Base-by-base conservation (phyloP, 371 early-diverging fungal species). In the Apophysomyces variabilis region DNA sequence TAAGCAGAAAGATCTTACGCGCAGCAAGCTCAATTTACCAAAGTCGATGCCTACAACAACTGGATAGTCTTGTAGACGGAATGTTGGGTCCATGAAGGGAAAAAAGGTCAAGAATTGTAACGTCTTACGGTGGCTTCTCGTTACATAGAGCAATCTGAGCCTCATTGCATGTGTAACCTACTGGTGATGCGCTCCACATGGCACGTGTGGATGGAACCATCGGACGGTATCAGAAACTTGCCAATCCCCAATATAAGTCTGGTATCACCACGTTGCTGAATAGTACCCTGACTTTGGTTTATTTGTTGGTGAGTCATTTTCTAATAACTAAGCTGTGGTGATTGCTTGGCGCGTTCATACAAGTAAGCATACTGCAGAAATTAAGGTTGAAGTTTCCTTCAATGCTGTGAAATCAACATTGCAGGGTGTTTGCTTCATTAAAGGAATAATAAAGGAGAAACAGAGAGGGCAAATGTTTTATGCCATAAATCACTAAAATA, bases 21-120 rank as follows among this genome's bases (percentile, higher is more conserved):
- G 36, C 6, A 46, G 35, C 45, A 26, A 26, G 5, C 32, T 3
- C 3, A 39, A 11, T 36, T 50, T 78, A 85, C 84, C 85, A 64
- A 87, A 84, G 54, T 85, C 87, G 57, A 87, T 87, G 46, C 85
- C 87, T 68, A 87, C 81, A 18, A 87, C 79, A 32, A 87, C 79
- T 57, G 84, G 84, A 57, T 81, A 87, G 16, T 84, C 84, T 61
- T 62, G 70, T 32, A 66, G 61, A 38, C 65, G 65, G 38, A 73
- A 67, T 16, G 68, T 58, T 8, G 58, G 47, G 41, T 46, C 57
- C 72, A 72, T 71, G 58, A 39, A 54, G 62, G 26, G 35, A 57
- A 56, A 56, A 26, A 39, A 41, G 67, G 18, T 35, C 32, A 56
- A 21, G 21, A 50, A 50, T 26, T 50, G 54, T 7, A 21, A 50